Base-by-base conservation (phyloP, 805 yeast genomes). In the Lachancea kluyveri region DNA sequence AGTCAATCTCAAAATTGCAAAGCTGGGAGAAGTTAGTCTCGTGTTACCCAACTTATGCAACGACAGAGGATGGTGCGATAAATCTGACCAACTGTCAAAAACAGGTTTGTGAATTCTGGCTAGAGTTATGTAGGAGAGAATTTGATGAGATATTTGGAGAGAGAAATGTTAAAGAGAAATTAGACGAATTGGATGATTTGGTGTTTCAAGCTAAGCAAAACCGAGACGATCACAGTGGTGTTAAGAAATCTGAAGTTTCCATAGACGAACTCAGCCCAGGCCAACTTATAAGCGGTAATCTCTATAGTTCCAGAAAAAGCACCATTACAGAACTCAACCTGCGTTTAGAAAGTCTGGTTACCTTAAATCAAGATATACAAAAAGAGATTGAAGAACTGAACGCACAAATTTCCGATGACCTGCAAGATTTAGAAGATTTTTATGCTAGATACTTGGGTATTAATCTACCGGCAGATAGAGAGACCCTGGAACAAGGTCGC, bases 1-100 rank as follows among this genome's bases (percentile, higher is more conserved):
- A 71, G 43, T 65, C 76, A 2, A 64, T 74, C 22, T 32, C 40
- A 4, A 68, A 65, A 41, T 62, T 74, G 24, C 58, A 74, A 23
- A 63, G 67, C 15, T 54, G 64, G 35, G 79, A 75, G 9, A 72
- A 71, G 38, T 50, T 77, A 15, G 54, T 61, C 30, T 47, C 66
- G 13, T 76, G 82, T 46, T 77, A 71, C 46, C 83, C 83, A 2
- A 52, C 57, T 5, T 63, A 74, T 25, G 64, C 77, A 3, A 34
- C 48, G n/a, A 54, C 67, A 10, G 60, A 57, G n/a, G 65, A 61
- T 15, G 79, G 78, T 3, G 52, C 58, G 3, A 57, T 57, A 15
- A 59, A 66, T 3, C 57, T 77, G 11, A 62, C 62, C 13, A 63
- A 65, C 16, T 77, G 78, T 6, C 60, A 74, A 28, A 55, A 60